Conservation (phyloP, 2,329 filamentous ascomycete genomes). For the Fusarium palustre region DNA sequence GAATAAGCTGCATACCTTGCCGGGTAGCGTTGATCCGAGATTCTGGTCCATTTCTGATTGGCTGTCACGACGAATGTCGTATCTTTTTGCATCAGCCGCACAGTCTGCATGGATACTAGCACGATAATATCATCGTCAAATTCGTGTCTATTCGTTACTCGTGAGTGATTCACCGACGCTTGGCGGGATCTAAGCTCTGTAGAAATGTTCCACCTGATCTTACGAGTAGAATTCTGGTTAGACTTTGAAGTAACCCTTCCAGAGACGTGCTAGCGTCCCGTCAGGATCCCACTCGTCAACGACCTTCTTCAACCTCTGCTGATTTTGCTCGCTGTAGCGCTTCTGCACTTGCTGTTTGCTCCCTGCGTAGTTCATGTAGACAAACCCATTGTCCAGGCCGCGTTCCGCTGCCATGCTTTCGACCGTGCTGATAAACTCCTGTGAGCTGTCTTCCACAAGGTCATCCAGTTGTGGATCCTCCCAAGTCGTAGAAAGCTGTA, state of each 20-base stretch:
- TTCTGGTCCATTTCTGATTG: not conserved
- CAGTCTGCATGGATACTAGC: no score
- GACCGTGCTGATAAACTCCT: slow-evolving; percentile 6
- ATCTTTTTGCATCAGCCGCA: not conserved
- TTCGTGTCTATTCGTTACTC: not conserved
- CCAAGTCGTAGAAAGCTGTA: slow-evolving; percentile 19
- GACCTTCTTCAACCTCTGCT: slow-evolving; percentile 49
- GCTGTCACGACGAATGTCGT: no score
- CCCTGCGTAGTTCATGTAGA: slow-evolving; percentile 62
- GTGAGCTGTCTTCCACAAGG: slow-evolving; percentile 32
- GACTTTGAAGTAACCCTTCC: slow-evolving; percentile 55
- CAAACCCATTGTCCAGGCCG: slow-evolving; percentile 51
- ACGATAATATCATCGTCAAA: not conserved
- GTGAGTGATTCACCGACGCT: not conserved
- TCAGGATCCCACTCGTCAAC: slow-evolving; percentile 54
- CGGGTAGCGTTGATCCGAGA: not conserved
- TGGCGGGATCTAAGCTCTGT: not conserved
- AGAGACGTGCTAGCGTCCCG: slow-evolving; percentile 52
- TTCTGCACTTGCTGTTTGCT: slow-evolving; percentile 55
- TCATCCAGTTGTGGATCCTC: not conserved
- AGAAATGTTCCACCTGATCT: no score
- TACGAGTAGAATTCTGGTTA: fast-evolving
- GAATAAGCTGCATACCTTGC: not conserved
- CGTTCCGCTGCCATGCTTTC: slow-evolving; percentile 46
- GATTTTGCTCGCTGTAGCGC: slow-evolving; percentile 56